Conservation (phyloP, 495 filamentous ascomycete genomes). For the Chlorociboria aeruginascens region DNA sequence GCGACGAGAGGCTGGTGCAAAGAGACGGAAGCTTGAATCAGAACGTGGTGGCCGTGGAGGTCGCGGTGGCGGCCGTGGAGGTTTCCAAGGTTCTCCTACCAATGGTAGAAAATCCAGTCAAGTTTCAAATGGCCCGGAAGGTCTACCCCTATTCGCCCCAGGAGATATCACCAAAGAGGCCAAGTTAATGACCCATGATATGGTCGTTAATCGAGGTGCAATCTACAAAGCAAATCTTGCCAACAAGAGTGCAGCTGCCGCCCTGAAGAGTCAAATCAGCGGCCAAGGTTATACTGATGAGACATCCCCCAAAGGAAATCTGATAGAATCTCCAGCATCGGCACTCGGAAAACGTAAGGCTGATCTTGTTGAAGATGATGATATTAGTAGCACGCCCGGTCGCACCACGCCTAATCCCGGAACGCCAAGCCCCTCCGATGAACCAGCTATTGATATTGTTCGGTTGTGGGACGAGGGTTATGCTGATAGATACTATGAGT, state of each 20-base stretch:
- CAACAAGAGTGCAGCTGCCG: constrained; percentile 90
- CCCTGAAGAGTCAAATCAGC: constrained; percentile 64
- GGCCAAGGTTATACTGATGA: constrained; percentile 25
- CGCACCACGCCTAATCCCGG: constrained; percentile 37
- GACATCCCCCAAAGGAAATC: constrained; percentile 10
- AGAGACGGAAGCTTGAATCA: constrained; percentile 62
- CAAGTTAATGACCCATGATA: constrained; percentile 61
- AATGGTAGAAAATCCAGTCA: constrained; percentile 15
- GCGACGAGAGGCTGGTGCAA: constrained; percentile 62
- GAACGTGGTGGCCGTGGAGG: constrained; percentile 31
- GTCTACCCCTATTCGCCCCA: constrained; percentile 26
- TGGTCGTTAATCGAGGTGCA: constrained; percentile 71
- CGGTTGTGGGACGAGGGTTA: constrained; percentile 93
- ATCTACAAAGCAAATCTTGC: constrained; percentile 67
- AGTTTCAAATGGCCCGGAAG: constrained; percentile 8
- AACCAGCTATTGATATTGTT: constrained; percentile 64
- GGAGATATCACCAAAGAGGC: constrained; percentile 49
- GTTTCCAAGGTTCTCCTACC: constrained; percentile 12
- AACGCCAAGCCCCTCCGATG: constrained; percentile 40
- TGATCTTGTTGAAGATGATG: constrained; percentile 46
- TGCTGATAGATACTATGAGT: constrained; percentile 89
- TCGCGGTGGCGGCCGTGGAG: constrained; percentile 20
- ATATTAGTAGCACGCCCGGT: constrained; percentile 39
- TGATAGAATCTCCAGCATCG: constrained; percentile 20
- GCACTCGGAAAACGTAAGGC: constrained; percentile 44